Conservation (phyloP, 2,329 filamentous ascomycete species). For the Parastagonospora avenae region DNA sequence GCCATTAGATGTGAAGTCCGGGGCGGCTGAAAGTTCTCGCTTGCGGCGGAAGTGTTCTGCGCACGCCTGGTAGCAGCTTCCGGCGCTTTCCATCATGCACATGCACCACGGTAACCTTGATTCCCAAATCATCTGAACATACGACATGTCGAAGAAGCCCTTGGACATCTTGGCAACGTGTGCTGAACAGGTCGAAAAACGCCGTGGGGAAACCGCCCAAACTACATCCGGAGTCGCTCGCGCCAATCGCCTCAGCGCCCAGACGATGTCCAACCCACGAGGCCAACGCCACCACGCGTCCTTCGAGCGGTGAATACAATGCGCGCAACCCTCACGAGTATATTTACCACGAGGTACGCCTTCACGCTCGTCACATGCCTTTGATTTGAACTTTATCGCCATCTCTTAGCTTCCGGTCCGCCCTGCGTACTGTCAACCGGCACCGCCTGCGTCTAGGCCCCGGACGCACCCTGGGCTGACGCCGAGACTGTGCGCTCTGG, state of each 20-base stretch:
- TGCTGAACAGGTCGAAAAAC: neutral
- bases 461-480: no score
- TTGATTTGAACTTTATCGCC: neutral
- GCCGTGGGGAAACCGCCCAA: neutral
- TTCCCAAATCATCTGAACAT: slow-evolving; percentile 2
- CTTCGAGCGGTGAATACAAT: slow-evolving; percentile 1
- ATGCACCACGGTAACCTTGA: neutral
- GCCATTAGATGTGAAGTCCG: no score
- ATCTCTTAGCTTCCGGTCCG: slow-evolving; percentile 7
- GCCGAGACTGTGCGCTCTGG: neutral
- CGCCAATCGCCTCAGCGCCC: neutral
- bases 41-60: no score
- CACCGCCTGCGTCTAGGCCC: slow-evolving; percentile 3
- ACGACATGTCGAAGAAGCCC: neutral
- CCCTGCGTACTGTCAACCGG: slow-evolving; percentile 13
- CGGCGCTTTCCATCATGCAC: neutral
- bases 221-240: neutral
- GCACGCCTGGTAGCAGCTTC: no score
- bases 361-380: slow-evolving; percentile 11
- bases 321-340: neutral
- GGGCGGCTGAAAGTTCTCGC: no score
- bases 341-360: slow-evolving; percentile 7
- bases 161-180: neutral
- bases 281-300: neutral
- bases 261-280: neutral